Base-by-base conservation (phyloP, 768 basidiomycete species). In the Lentinus tigrinus region DNA sequence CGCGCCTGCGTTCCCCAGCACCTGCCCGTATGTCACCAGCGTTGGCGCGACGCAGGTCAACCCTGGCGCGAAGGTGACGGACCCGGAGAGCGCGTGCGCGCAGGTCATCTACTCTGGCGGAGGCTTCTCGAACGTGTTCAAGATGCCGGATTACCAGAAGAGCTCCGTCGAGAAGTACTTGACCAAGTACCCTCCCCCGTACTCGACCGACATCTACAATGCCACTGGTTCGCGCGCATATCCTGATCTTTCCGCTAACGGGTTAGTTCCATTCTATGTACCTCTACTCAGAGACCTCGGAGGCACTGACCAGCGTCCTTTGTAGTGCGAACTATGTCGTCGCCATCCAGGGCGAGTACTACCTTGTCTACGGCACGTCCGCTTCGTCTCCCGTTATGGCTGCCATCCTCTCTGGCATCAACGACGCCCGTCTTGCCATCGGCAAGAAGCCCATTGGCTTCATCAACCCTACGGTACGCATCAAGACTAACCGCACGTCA, bases 391-490 rank as follows among this genome's bases (percentile, higher is more conserved):
- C 75, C 11, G 70, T 73, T 37, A 58, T 67, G 9, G 74, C 69
- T 0, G 67, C 72, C 8, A 66, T 76, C 23, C 63, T 76, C 24
- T 69, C 74, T 11, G 61, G 70, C 24, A 68, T 76, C 50, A 76
- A 76, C 65, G 73, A 75, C 52, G 74, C 73, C 7, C 72, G 75
- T 11, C 61, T 75, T 31, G 67, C 72, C 3, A 50, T 60, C 19
- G 69, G 72, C n/a, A 75, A 75, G 61, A 59, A 63, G 26, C 70
- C 75, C 1, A 65, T 76, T 23, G 75, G 72, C 17, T 73, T 71
- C 65, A 81, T 89, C 60, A 90, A 90, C 66, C 87, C 88, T 37
- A 84, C 85, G 39, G 87, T 85, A 69, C 17, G 78, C 71, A 5
- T 3, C 37, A 23, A 11, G 39, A 42, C 49, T n/a, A 14, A 17